A percentile compares a stretch with the other conserved stretches of the same genome.
Evolutionary conservation across 2,329 filamentous ascomycete genomes (phyloP).

Genomic region (Lecanosticta acicola): DNA sequence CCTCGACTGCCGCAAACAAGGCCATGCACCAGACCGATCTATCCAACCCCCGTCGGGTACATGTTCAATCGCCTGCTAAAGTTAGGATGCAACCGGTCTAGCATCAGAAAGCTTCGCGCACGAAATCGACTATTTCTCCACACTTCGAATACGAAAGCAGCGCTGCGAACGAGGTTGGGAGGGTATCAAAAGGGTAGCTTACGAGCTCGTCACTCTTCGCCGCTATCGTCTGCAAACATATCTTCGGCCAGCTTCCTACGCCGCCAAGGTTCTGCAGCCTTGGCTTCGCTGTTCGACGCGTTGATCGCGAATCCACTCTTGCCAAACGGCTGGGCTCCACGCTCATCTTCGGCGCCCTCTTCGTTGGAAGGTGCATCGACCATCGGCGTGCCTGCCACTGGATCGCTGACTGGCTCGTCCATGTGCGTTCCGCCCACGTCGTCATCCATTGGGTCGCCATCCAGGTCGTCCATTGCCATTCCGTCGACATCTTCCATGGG

Average conservation of each 20-base stretch:
- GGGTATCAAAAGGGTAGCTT: background rate
- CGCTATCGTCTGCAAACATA: constrained; percentile 74
- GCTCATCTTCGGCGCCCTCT: constrained; percentile 17
- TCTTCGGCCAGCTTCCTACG: constrained; percentile 72
- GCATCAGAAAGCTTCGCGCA: background rate
- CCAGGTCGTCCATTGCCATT: constrained; percentile 8
- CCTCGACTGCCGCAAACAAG: too few relatives aligned
- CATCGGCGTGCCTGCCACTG: constrained; percentile 6
- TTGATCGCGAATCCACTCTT: constrained; percentile 25
- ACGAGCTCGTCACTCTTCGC: constrained; percentile 39
- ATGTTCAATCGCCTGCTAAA: background rate
- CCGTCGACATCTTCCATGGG: constrained; percentile 30
- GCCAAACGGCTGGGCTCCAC: constrained; percentile 4
- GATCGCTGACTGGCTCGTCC: constrained; percentile 12
- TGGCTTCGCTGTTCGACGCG: constrained; percentile 20
- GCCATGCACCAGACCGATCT: too few relatives aligned
- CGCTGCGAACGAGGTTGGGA: too few relatives aligned
- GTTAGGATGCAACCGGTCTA: background rate
- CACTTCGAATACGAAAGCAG: too few relatives aligned
- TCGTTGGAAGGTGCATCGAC: constrained; percentile 17
- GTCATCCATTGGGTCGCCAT: constrained; percentile 2
- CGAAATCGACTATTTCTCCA: too few relatives aligned
- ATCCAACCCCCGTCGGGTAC: background rate
- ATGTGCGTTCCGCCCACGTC: constrained; percentile 14
- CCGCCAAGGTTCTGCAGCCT: constrained; percentile 34